Conservation (phyloP, 2,329 filamentous ascomycete species). For the Thelonectria rubi region DNA sequence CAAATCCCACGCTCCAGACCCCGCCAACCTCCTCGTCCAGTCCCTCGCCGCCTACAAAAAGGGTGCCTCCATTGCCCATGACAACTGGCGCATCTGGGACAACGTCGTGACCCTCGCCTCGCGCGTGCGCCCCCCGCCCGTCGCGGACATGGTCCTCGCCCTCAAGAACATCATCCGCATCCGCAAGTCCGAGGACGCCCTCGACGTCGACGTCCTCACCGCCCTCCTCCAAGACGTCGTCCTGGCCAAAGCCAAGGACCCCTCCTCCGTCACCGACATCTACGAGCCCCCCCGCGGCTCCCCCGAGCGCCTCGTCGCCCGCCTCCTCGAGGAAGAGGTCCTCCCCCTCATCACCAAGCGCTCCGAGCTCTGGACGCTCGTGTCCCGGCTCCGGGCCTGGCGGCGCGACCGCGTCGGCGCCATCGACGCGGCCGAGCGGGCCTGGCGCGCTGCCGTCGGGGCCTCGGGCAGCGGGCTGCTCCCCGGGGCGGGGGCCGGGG, state of each 20-base stretch:
- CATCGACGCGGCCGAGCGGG: slow-evolving; percentile 86
- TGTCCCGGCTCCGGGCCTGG: slow-evolving; percentile 79
- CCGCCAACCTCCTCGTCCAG: slow-evolving; percentile 72
- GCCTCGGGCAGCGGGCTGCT: slow-evolving; percentile 58
- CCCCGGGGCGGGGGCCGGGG: slow-evolving; percentile 48
- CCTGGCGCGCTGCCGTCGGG: slow-evolving; percentile 78
- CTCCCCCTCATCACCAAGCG: slow-evolving; percentile 86
- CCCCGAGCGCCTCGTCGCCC: slow-evolving; percentile 69
- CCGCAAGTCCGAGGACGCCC: slow-evolving; percentile 77
- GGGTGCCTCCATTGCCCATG: slow-evolving; percentile 82
- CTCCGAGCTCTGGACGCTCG: slow-evolving; percentile 78
- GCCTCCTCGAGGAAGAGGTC: slow-evolving; percentile 78
- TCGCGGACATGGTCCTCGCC: slow-evolving; percentile 78
- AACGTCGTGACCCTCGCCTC: slow-evolving; percentile 91
- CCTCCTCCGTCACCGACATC: slow-evolving; percentile 36
- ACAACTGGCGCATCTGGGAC: slow-evolving; percentile 95
- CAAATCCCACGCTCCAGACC: slow-evolving; percentile 53
- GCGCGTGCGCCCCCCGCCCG: slow-evolving; percentile 77
- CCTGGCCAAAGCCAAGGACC: slow-evolving; percentile 51
- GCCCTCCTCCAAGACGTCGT: slow-evolving; percentile 78
- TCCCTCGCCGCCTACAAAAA: slow-evolving; percentile 87
- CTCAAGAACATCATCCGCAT: slow-evolving; percentile 80
- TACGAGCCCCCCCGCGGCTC: slow-evolving; percentile 63
- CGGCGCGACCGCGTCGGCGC: slow-evolving; percentile 74
- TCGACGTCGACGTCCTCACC: slow-evolving; percentile 78